A percentile compares a stretch with the other conserved stretches of the same genome.
phyloP scores from a whole-genome alignment of 1,139 yeast species.

The Pichia sp. region DNA sequence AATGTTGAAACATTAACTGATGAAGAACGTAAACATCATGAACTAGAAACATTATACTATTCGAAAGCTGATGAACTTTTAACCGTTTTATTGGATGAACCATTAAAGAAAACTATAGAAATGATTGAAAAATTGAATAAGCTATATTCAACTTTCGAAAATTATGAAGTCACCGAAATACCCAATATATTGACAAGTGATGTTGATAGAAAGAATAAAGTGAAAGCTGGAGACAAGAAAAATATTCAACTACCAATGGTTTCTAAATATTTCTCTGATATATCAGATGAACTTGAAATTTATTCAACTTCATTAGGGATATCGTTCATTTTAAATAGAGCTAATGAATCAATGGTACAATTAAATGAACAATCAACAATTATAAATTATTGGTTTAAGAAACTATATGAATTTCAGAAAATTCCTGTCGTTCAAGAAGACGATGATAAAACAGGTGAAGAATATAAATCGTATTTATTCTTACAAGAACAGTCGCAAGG shows the following conservation, averaged over 20 bases:
- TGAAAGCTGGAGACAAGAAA: background rate
- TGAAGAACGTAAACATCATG: constrained; percentile 16
- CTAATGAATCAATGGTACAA: constrained; percentile 28
- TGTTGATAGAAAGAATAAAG: background rate
- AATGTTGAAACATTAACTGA: constrained; percentile 17
- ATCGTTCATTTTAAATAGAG: constrained; percentile 13
- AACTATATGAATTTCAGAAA: constrained; percentile 40
- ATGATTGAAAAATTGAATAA: constrained; percentile 18
- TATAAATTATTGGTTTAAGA: constrained; percentile 49
- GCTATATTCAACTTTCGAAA: constrained; percentile 7
- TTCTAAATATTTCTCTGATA: background rate
- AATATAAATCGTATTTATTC: constrained; percentile 64
- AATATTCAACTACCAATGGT: constrained; percentile 2
- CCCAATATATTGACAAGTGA: constrained; percentile 4
- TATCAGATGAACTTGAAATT: constrained; percentile 1
- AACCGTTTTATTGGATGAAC: constrained; percentile 24
- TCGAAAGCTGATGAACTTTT: constrained; percentile 25
- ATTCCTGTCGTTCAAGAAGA: constrained; percentile 35
- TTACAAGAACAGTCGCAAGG: constrained; percentile 67
- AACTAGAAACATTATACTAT: constrained; percentile 25
- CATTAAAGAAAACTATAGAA: constrained; percentile 22
- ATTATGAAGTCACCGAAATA: constrained; percentile 5
- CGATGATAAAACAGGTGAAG: constrained; percentile 55
- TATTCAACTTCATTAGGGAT: constrained; percentile 16
- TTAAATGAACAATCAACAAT: constrained; percentile 53